Evolutionary conservation across 345 rosid species (phyloP).

Genomic region (Acer campestre): DNA sequence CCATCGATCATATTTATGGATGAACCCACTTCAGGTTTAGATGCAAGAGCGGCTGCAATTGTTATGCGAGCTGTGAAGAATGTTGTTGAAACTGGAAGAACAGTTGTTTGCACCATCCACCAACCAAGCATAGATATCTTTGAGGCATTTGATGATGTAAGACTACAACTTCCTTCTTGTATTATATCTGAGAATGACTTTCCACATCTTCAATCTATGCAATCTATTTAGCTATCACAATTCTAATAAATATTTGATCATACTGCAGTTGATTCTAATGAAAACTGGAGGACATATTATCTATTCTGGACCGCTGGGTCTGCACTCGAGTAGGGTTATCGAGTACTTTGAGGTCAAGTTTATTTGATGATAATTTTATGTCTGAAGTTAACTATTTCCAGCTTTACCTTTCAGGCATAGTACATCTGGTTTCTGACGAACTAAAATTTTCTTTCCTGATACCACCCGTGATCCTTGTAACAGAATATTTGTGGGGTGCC

Average conservation of each 20-base stretch:
- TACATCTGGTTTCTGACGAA: not conserved
- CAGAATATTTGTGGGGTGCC: conserved; percentile 41
- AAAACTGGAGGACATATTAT: conserved; percentile 42
- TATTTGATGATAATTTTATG: not conserved
- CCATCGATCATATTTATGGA: conserved; percentile 14
- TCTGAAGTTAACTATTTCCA: not conserved
- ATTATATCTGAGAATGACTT: no score
- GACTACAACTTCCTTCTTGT: not conserved
- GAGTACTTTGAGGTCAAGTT: conserved; percentile 40
- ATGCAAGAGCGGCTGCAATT: conserved; percentile 12
- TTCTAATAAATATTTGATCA: not conserved
- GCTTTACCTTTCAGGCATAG: not conserved
- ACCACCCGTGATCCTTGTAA: not conserved
- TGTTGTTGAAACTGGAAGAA: conserved; percentile 7
- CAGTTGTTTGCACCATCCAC: conserved; percentile 14
- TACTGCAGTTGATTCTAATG: conserved; percentile 42
- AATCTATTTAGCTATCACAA: not conserved
- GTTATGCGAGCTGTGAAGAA: conserved; percentile 6
- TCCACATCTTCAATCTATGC: no score
- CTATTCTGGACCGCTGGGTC: conserved; percentile 42
- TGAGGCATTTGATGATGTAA: conserved; percentile 14
- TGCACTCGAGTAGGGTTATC: conserved; percentile 39
- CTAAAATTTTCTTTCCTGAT: not conserved
- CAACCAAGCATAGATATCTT: conserved; percentile 16
- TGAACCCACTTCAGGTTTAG: not conserved